Percentiles rank a stretch among this genome's conserved stretches.
Evolutionary conservation across 768 basidiomycete species (phyloP).

Genomic region (Sistotremastrum suecicum): DNA sequence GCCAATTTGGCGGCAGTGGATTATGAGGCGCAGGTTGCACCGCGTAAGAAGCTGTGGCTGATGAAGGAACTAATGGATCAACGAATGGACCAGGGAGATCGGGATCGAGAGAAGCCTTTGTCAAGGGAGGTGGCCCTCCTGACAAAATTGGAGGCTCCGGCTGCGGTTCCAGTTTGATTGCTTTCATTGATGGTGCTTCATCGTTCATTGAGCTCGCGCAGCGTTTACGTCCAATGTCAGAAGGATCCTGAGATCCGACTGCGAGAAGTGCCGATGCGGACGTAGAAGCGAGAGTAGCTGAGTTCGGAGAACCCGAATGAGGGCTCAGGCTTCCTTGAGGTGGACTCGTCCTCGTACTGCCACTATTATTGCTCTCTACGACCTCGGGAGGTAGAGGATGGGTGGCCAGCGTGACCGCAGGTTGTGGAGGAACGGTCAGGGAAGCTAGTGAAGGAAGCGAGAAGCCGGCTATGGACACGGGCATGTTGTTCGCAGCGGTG

Average conservation of each 20-base stretch:
- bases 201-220: constrained; percentile 33
- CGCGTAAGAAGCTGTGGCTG: constrained; percentile 3
- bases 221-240: constrained; percentile 35
- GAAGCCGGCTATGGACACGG: too few relatives aligned
- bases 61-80: constrained; percentile 6
- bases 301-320: too few relatives aligned
- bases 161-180: constrained; percentile 33
- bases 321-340: too few relatives aligned
- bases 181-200: constrained; percentile 28
- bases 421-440: too few relatives aligned
- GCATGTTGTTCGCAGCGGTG: too few relatives aligned
- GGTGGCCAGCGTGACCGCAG: too few relatives aligned
- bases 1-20: constrained; percentile 17
- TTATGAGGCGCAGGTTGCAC: constrained; percentile 7
- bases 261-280: too few relatives aligned
- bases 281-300: too few relatives aligned
- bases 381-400: too few relatives aligned
- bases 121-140: neutral
- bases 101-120: neutral
- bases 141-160: constrained; percentile 22
- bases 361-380: too few relatives aligned
- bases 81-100: neutral
- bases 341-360: too few relatives aligned
- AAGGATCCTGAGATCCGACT: constrained; percentile 14
- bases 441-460: too few relatives aligned